Evolutionary conservation across 1,284 basidiomycete genomes (phyloP), one percentile per base, ranked within the genome.

Genomic region (Rhizoctonia solani): DNA sequence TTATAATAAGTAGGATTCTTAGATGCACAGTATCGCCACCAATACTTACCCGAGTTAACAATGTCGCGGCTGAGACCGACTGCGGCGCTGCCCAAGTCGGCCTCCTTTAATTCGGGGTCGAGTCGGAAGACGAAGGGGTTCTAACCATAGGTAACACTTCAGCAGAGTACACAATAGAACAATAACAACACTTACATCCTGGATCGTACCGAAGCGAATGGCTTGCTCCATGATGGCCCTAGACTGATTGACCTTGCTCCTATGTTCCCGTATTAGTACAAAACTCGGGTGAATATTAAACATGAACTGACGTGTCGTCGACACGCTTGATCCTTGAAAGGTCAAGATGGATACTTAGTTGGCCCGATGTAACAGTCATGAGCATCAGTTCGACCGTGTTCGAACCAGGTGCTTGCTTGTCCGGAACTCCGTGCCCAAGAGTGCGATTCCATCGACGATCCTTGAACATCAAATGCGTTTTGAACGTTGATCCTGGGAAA

Each of bases 211-310:
- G 75, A 92, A 95, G 61, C 93, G 78, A 71, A 96, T 91, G 8
- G 91, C 92, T 75, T 95, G 92, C 65, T 89, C 93, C 83, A 96
- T 86, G 39, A 87, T 91, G 11, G 88, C 87, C 76, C 90, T 90
- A 72, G 95, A 85, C 37, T 92, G 79, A 56, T 84, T 83, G 2
- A 87, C 85, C 53, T 82, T 82, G 29, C 85, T 89, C 68, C 81
- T 85, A 32, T 68, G 72, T 69, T 53, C 72, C 67, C 65, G 71
- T 21, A 21, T 54, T 14, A 42, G 59, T 46, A 39, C 23, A 34
- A 53, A 61, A 30, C 54, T 5, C 19, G 4, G 2, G 54, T 37
- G 3, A 16, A 52, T 1, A 27, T 37, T 6, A 14, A 4, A 54
- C 21, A 14, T 29, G 25, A 44, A 77, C 84, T 72, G 73, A 89